Conservation (phyloP, 2,329 filamentous ascomycete genomes). For the Colletotrichum sojae region DNA sequence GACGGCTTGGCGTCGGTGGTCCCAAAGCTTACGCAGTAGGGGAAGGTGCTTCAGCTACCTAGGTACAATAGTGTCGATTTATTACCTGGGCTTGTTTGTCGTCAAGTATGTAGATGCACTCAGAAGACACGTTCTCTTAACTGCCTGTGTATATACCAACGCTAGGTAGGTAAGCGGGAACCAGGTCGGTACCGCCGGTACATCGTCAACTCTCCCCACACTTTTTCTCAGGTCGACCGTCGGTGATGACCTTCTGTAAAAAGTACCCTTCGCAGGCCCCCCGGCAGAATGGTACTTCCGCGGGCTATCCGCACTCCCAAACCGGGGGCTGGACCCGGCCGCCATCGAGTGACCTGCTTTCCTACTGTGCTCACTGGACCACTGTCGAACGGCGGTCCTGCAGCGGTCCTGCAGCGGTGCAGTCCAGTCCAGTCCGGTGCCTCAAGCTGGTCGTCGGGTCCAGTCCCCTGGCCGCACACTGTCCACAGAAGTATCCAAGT, state of each 20-base stretch:
- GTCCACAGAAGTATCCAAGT: no score
- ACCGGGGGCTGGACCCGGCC: conserved; percentile 12
- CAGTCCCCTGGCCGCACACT: conserved; percentile 2
- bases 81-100: conserved; percentile 6
- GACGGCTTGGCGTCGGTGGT: conserved; percentile 23
- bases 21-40: conserved; percentile 32
- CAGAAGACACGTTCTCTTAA: not conserved
- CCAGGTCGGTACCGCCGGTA: no score
- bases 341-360: not conserved
- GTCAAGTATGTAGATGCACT: not conserved
- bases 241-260: conserved; percentile 5
- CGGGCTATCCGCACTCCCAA: not conserved
- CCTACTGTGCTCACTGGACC: not conserved
- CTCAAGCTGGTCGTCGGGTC: conserved; percentile 2
- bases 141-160: not conserved
- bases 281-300: not conserved
- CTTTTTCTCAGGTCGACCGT: conserved; percentile 16
- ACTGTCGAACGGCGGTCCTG: conserved; percentile 15
- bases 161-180: not conserved
- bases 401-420: conserved; percentile 11
- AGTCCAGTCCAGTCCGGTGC: conserved; percentile 8
- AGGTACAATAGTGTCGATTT: not conserved
- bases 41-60: not conserved
- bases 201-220: conserved; percentile 2
- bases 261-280: not conserved